Evolutionary conservation across 805 yeast genomes (phyloP), one percentile per base, ranked within the genome.

Genomic region (Torulaspora microellipsoides): DNA sequence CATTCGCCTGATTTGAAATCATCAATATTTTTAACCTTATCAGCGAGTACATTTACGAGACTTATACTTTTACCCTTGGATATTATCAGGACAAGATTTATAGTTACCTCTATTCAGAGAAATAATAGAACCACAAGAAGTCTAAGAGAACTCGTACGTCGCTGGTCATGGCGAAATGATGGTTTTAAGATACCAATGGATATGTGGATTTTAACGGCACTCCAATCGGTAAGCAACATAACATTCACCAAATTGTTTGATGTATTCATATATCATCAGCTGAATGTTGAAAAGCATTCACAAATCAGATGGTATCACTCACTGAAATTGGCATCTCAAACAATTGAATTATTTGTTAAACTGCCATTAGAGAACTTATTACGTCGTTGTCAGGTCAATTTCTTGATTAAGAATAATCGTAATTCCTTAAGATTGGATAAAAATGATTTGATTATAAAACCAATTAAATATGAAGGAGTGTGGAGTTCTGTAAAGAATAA

Each of bases 351-450:
- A 31, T 77, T 83, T 47, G 72, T 89, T 43, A 82, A 81, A 59
- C 70, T 93, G 48, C 99, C 99, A 2, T 75, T 89, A 40, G 99
- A 91, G 58, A 89, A 95, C 11, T 63, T 91, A 33, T 73, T 87
- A 46, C 73, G 95, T 47, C 79, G 96, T 51, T 89, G 91, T 12
- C 97, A 91, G 60, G 78, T 88, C 8, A 70, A 78, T 43, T 80
- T 78, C 56, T 70, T 88, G 48, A 53, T 83, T 15, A 60, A 64
- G 39, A 51, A 40, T 29, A 49, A 42, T 42, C 60, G 32, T n/a
- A 60, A 60, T 37, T 57, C 59, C 43, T 67, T 68, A 52, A 73
- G 77, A 32, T 69, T 81, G 8, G 62, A 65, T 3, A 60, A 67
- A 7, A 69, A 70, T 14, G 76, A 77, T 45, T 51, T 87, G 48